A percentile compares a stretch with the other conserved stretches of the same genome.
Conservation (phyloP, 805 yeast genomes). For the Lipomyces sp. region DNA sequence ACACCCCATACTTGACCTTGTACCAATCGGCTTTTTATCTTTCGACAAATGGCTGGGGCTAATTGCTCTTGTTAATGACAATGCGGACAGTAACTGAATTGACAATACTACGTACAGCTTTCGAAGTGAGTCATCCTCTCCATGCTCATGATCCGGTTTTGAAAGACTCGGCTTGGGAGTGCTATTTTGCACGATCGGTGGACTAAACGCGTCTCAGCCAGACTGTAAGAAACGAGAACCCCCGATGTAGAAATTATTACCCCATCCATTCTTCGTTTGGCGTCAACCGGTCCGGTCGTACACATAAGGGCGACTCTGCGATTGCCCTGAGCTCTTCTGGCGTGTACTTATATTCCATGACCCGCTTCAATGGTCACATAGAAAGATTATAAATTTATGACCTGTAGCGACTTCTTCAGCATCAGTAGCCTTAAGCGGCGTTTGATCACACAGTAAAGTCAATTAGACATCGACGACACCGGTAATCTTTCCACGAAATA, state of each 20-base stretch:
- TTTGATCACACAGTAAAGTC: background rate
- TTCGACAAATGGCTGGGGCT: background rate
- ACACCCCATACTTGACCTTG: conserved; percentile 3
- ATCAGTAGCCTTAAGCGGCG: background rate
- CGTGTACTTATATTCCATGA: conserved; percentile 15
- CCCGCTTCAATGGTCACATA: conserved; percentile 12
- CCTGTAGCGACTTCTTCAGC: background rate
- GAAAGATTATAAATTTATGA: background rate
- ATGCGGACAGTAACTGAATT: background rate
- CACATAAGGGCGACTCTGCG: conserved; percentile 29
- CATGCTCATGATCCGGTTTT: conserved; percentile 5
- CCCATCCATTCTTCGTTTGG: conserved; percentile 24
- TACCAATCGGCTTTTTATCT: background rate
- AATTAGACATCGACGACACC: background rate
- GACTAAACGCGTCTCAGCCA: background rate
- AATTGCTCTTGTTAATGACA: background rate
- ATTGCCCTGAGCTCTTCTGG: conserved; percentile 24
- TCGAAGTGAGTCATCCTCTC: background rate
- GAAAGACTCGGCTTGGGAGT: conserved; percentile 1
- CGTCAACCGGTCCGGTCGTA: conserved; percentile 21
- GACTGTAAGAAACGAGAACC: background rate
- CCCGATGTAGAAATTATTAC: conserved; percentile 1
- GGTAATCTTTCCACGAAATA: background rate
- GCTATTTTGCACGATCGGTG: background rate
- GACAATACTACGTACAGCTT: background rate